Base-by-base conservation (phyloP, 805 yeast genomes). In the Cephaloascus fragrans region DNA sequence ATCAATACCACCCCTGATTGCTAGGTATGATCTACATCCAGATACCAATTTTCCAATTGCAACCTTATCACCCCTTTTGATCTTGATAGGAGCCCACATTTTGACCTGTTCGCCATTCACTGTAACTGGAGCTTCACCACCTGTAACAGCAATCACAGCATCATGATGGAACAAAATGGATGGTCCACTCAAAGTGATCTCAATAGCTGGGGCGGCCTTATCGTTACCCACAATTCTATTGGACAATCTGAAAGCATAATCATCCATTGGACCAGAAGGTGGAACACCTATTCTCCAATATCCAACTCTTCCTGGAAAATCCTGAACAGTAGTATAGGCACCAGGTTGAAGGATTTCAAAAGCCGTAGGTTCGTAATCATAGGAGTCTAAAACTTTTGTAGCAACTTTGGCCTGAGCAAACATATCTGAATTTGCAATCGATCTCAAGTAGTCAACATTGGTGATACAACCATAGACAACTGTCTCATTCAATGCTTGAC, bases 211-310 rank as follows among this genome's bases (percentile, higher is more conserved):
- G 9, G 96, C 83, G 35, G 71, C 65, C 46, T 69, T 62, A 48
- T 80, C 75, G 61, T 90, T 93, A 43, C 97, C 97, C 35, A 90
- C 97, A 52, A 86, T 77, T 55, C 83, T 69, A 67, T 90, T 90
- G 17, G 96, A 96, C 45, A 86, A 58, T 51, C 96, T 73, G 67
- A 89, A 89, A 3, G 97, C 80, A 52, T 80, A 89, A 44, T 80
- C 75, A 62, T 90, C 98, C 97, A 90, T 93, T 43, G 97, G 96
- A 35, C 98, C 98, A 32, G 96, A 86, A 5, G 97, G 97, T 19
- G 98, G 98, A 40, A 90, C 97, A 57, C 98, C 98, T 49, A 83
- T 74, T 54, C 83, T 78, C 94, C 94, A 84, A 57, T 70, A 70
- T n/a, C 87, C 82, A 39, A 69, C 69, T 67, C 98, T 80, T 38